Percentiles rank a stretch among this genome's conserved stretches.
Conservation (phyloP, 179 eudicot genomes). For the Vitellaria paradoxa region DNA sequence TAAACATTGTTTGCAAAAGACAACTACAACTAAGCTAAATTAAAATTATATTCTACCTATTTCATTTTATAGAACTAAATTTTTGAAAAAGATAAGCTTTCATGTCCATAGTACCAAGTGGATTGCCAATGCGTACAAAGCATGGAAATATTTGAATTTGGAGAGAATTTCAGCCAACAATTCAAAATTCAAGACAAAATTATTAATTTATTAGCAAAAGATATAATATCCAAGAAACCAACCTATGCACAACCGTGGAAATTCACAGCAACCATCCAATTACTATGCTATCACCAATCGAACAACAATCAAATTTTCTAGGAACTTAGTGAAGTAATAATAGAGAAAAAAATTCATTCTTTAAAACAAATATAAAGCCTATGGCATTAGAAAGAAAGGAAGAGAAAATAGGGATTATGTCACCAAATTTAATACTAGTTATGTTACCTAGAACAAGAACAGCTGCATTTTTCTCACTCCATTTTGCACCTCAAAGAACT, state of each 20-base stretch:
- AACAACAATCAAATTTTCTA: too few species aligned
- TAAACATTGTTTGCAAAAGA: not conserved
- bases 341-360: too few species aligned
- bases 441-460: conserved; percentile 89
- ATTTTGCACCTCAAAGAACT: conserved; percentile 74
- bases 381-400: too few species aligned
- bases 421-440: conserved; percentile 81
- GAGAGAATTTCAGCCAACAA: not conserved
- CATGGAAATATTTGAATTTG: not conserved
- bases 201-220: not conserved
- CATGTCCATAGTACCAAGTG: conserved; percentile 96
- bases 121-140: conserved; percentile 84
- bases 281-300: conserved; percentile 53
- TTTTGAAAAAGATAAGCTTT: conserved; percentile 91
- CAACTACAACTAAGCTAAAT: not conserved
- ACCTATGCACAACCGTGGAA: conserved; percentile 96
- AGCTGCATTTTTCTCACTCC: conserved; percentile 88
- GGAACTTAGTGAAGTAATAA: too few species aligned
- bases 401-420: conserved; percentile 78
- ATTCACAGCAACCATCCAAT: conserved; percentile 77
- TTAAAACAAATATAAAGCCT: too few species aligned
- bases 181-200: not conserved
- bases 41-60: conserved; percentile 41
- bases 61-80: conserved; percentile 64
- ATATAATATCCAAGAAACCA: conserved; percentile 15